Evolutionary conservation across 306 rosid genomes (phyloP).

Genomic region (Lathyrus tuberosus): DNA sequence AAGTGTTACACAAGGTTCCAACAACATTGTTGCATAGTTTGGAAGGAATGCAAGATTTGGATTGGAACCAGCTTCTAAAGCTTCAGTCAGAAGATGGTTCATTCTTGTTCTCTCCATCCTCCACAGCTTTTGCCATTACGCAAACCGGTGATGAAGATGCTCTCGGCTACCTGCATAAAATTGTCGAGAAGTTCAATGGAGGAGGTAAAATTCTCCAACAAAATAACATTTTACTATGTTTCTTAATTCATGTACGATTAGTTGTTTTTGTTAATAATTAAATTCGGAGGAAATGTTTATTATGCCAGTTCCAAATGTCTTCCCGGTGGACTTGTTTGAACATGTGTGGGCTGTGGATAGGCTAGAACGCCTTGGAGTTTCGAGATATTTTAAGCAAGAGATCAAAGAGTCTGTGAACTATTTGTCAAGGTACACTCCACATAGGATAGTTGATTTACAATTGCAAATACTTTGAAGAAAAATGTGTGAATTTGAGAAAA

Average conservation of each 20-base stretch:
- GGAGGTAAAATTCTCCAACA: slow-evolving; percentile 62
- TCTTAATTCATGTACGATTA: neutral
- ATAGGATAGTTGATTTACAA: neutral
- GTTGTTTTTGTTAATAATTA: neutral
- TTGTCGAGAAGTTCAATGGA: slow-evolving; percentile 67
- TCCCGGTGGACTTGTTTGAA: slow-evolving; percentile 91
- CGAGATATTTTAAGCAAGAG: slow-evolving; percentile 64
- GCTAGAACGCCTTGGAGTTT: slow-evolving; percentile 79
- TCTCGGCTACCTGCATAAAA: slow-evolving; percentile 57
- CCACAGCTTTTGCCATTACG: slow-evolving; percentile 90
- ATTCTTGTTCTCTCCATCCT: slow-evolving; percentile 86
- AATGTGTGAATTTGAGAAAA: neutral
- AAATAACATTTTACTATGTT: neutral
- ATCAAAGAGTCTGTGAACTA: slow-evolving; percentile 60
- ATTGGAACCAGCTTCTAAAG: slow-evolving; percentile 83
- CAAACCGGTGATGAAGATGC: slow-evolving; percentile 67
- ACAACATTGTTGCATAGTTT: slow-evolving; percentile 90
- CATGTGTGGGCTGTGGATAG: slow-evolving; percentile 84
- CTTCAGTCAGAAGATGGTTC: slow-evolving; percentile 84
- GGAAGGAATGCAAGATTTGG: slow-evolving; percentile 82
- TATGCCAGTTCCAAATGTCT: slow-evolving; percentile 77
- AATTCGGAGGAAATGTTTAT: neutral
- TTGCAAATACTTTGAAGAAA: neutral
- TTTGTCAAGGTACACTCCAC: slow-evolving; percentile 62
- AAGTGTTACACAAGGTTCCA: slow-evolving; percentile 78